These are phyloP conservation scores for Apiospora rasikravindrae DNA, from an alignment of 2,329 filamentous ascomycete genomes.

Conservation along the genomic window DNA sequence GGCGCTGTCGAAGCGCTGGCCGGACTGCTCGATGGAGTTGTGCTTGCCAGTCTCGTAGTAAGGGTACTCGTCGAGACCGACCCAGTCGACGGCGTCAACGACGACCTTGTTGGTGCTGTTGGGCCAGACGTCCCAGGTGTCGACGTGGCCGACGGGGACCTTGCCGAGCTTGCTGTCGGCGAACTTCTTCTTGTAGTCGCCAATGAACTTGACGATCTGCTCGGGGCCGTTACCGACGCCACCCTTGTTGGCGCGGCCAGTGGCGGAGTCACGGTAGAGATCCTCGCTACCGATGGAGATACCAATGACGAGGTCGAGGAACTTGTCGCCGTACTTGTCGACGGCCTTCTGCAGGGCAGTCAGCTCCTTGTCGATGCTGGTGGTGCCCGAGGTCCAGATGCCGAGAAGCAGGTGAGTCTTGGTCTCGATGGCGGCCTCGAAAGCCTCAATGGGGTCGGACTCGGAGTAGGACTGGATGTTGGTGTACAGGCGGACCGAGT, in stretches of 20 bases:
- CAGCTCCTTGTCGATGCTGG: slow-evolving; percentile 65
- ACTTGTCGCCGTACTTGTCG: slow-evolving; percentile 53
- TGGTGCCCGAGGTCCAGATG: slow-evolving; percentile 64
- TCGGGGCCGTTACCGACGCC: slow-evolving; percentile 65
- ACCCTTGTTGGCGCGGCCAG: slow-evolving; percentile 66
- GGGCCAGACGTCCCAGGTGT: slow-evolving; percentile 70
- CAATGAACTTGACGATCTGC: slow-evolving; percentile 68
- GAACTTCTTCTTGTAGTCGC: slow-evolving; percentile 65
- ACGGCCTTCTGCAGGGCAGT: slow-evolving; percentile 63
- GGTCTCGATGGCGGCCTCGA: slow-evolving; percentile 71
- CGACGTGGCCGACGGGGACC: slow-evolving; percentile 67
- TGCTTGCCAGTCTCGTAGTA: slow-evolving; percentile 65
- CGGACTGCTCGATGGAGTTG: slow-evolving; percentile 61
- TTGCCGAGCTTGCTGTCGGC: slow-evolving; percentile 48
- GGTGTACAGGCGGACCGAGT: slow-evolving; percentile 69
- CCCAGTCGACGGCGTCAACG: slow-evolving; percentile 66
- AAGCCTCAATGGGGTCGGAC: slow-evolving; percentile 79
- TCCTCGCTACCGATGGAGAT: slow-evolving; percentile 72
- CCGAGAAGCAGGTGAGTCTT: slow-evolving; percentile 67
- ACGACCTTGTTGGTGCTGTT: slow-evolving; percentile 64
- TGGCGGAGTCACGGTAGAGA: slow-evolving; percentile 66
- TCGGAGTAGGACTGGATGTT: slow-evolving; percentile 69
- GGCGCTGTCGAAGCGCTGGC: slow-evolving; percentile 58
- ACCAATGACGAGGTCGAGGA: slow-evolving; percentile 65
- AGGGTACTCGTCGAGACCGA: slow-evolving; percentile 70